phyloP scores from a whole-genome alignment of 2,329 filamentous ascomycete species.

The Trichoderma koningiopsis region DNA sequence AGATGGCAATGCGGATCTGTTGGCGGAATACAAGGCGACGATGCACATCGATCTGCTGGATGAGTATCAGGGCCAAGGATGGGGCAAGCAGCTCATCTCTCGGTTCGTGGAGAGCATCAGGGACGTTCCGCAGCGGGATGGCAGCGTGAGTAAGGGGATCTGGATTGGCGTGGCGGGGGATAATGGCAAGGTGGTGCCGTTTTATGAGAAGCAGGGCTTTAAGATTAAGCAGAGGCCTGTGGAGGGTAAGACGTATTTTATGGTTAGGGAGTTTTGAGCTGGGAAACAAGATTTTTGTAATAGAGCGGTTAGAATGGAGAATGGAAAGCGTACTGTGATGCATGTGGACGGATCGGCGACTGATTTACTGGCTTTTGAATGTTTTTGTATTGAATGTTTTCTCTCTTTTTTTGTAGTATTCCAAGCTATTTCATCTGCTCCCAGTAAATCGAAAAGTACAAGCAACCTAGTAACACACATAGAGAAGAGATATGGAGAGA shows the following conservation, averaged over 20 bases:
- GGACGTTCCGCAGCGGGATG: slow-evolving; percentile 26
- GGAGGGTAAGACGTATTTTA: slow-evolving; percentile 43
- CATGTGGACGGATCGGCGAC: not conserved
- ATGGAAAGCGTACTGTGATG: not conserved
- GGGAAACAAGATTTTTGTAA: not conserved
- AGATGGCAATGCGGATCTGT: slow-evolving; percentile 39
- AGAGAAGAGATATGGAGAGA: not conserved
- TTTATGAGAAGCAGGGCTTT: slow-evolving; percentile 53
- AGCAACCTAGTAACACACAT: not conserved
- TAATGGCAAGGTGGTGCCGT: slow-evolving; percentile 51
- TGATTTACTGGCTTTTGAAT: not conserved
- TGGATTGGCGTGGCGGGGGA: slow-evolving; percentile 50
- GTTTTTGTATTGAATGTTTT: not conserved
- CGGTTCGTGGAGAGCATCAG: slow-evolving; percentile 45
- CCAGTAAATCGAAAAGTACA: not conserved
- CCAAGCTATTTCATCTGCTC: slow-evolving; percentile 11
- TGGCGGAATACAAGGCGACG: slow-evolving; percentile 45
- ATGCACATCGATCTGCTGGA: slow-evolving; percentile 54
- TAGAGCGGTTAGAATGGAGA: not conserved
- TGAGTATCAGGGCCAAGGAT: slow-evolving; percentile 46
- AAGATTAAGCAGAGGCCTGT: slow-evolving; percentile 41
- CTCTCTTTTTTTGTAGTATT: not conserved
- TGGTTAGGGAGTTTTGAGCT: slow-evolving; percentile 42
- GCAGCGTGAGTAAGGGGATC: slow-evolving; percentile 38
- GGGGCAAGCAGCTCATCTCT: slow-evolving; percentile 48